Evolutionary conservation across 495 filamentous ascomycete genomes (phyloP).

Genomic region (Hyaloscypha bicolor): DNA sequence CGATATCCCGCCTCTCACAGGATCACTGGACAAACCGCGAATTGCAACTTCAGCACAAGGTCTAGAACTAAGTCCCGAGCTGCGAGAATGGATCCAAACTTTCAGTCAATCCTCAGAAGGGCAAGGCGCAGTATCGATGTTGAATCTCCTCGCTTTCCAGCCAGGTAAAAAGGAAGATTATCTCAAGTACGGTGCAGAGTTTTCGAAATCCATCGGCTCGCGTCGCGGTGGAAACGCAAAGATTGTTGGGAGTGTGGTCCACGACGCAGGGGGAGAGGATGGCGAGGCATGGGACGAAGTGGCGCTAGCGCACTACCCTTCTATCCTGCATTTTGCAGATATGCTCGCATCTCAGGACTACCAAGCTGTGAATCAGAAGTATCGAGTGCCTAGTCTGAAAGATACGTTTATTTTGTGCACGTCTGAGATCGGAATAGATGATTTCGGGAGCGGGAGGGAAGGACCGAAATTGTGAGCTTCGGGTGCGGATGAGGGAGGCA

Average conservation of each 20-base stretch:
- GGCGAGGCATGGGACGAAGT: slow-evolving; percentile 48
- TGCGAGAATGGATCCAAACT: slow-evolving; percentile 50
- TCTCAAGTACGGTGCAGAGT: slow-evolving; percentile 58
- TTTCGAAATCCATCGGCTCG: slow-evolving; percentile 52
- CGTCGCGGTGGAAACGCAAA: slow-evolving; percentile 61
- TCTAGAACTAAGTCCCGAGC: slow-evolving; percentile 55
- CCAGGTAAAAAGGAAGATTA: slow-evolving; percentile 55
- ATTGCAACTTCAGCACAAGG: slow-evolving; percentile 47
- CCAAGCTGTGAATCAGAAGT: slow-evolving; percentile 61
- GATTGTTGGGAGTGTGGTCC: slow-evolving; percentile 61
- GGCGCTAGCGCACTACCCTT: slow-evolving; percentile 68
- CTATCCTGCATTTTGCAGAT: slow-evolving; percentile 62
- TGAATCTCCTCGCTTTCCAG: slow-evolving; percentile 68
- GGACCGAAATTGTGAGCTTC: not conserved
- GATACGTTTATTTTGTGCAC: slow-evolving; percentile 68
- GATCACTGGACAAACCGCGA: slow-evolving; percentile 34
- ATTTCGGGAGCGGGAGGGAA: not conserved
- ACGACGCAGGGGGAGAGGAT: slow-evolving; percentile 11
- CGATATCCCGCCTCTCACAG: slow-evolving; percentile 42
- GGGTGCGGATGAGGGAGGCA: too few relatives aligned
- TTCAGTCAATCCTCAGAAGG: slow-evolving; percentile 34
- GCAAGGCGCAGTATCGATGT: slow-evolving; percentile 60
- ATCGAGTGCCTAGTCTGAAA: slow-evolving; percentile 55
- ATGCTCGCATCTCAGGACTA: slow-evolving; percentile 67
- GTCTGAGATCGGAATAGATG: slow-evolving; percentile 51